These are phyloP conservation scores for Fraxinus latifolia DNA, from an alignment of 305 asterid species.

Conservation along the genomic window DNA sequence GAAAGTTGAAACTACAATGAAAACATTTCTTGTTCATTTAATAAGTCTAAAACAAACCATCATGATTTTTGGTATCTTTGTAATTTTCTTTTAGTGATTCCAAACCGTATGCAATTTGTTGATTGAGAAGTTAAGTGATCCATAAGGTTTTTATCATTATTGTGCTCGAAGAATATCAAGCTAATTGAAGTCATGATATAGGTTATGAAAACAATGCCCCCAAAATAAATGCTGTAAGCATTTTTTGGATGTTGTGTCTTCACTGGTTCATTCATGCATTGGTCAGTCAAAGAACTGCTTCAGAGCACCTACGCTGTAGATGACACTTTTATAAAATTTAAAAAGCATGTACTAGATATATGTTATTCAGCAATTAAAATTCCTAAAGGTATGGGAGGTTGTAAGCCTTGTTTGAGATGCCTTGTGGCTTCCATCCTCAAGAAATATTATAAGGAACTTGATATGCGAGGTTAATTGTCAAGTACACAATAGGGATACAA, in stretches of 20 bases:
- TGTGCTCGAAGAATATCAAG: neutral
- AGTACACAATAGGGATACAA: neutral
- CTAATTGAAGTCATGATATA: neutral
- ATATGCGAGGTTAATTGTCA: neutral
- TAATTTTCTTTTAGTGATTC: neutral
- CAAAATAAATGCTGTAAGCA: neutral
- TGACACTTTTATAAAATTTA: neutral
- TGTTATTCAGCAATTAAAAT: neutral
- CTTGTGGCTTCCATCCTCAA: neutral
- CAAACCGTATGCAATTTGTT: neutral
- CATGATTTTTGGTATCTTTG: neutral
- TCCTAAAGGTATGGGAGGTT: neutral
- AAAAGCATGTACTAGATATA: neutral
- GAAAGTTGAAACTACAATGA: neutral
- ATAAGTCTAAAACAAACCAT: neutral
- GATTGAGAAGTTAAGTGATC: neutral
- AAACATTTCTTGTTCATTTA: neutral
- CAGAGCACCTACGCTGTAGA: neutral
- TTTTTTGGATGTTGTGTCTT: neutral
- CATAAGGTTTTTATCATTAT: neutral
- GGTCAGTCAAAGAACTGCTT: neutral
- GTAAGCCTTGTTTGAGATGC: neutral
- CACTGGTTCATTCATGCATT: neutral
- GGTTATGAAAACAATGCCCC: neutral
- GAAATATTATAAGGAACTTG: neutral